Evolutionary conservation across 2,329 filamentous ascomycete genomes (phyloP).

Genomic region (Clarireedia paspali): DNA sequence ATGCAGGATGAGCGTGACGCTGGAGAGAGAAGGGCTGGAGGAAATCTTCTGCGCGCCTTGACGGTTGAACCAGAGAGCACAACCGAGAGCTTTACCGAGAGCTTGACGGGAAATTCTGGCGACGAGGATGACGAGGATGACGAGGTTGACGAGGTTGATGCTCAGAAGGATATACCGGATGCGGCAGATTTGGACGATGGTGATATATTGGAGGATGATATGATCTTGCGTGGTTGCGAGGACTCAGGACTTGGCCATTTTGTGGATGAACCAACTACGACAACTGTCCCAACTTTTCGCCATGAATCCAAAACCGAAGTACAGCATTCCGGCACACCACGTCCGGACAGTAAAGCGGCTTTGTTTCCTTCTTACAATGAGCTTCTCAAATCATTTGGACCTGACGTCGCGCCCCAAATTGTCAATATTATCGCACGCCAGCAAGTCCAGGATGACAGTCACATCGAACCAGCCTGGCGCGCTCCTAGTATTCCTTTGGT

Average conservation of each 20-base stretch:
- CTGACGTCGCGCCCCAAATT: slow-evolving; percentile 25
- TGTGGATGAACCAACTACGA: not conserved
- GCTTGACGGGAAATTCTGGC: slow-evolving; percentile 14
- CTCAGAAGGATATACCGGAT: slow-evolving; percentile 20
- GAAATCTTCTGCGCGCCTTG: slow-evolving; percentile 22
- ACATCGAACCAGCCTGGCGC: slow-evolving; percentile 24
- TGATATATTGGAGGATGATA: slow-evolving; percentile 27
- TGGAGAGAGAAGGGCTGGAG: slow-evolving; percentile 26
- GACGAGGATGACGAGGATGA: slow-evolving; percentile 16
- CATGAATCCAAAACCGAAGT: not conserved
- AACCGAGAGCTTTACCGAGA: slow-evolving; percentile 14
- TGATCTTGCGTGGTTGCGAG: slow-evolving; percentile 27
- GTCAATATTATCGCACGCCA: slow-evolving; percentile 22
- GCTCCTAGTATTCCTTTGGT: slow-evolving; percentile 15
- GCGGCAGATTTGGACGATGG: slow-evolving; percentile 18
- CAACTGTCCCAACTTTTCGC: not conserved
- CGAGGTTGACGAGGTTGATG: slow-evolving; percentile 13
- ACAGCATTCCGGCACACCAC: not conserved
- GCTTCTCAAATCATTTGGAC: slow-evolving; percentile 25
- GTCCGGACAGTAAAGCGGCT: not conserved
- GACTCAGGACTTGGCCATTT: slow-evolving; percentile 13
- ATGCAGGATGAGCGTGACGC: slow-evolving; percentile 51
- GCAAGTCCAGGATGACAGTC: slow-evolving; percentile 14
- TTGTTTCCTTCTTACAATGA: slow-evolving; percentile 23
- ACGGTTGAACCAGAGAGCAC: slow-evolving; percentile 24